These are phyloP conservation scores for Arachis monticola DNA, from an alignment of 331 rosid species.

Conservation along the genomic window DNA sequence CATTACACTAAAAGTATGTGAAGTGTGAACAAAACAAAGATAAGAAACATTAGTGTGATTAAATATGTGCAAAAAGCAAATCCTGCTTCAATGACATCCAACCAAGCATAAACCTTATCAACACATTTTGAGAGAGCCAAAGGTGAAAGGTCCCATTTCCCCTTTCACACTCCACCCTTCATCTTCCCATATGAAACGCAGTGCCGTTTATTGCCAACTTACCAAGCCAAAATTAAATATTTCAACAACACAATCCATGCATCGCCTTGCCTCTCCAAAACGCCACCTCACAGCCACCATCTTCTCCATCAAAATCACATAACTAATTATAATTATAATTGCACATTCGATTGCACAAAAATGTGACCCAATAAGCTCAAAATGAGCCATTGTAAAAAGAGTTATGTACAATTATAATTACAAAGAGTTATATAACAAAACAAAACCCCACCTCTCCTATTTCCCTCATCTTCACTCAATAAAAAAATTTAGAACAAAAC, in stretches of 20 bases:
- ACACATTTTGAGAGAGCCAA: background rate
- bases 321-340: background rate
- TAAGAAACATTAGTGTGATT: background rate
- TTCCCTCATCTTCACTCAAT: background rate
- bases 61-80: conserved; percentile 42
- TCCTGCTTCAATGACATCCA: background rate
- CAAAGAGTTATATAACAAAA: conserved; percentile 27
- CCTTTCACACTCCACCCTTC: conserved; percentile 1
- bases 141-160: background rate
- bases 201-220: conserved; percentile 7
- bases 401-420: conserved; percentile 48
- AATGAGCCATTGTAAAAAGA: conserved; percentile 19
- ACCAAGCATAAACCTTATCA: background rate
- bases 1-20: background rate
- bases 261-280: background rate
- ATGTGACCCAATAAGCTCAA: background rate
- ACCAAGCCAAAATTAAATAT: background rate
- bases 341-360: background rate
- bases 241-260: background rate
- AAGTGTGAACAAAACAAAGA: background rate
- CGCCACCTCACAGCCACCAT: conserved; percentile 5
- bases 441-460: conserved; percentile 19
- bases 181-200: conserved; percentile 19
- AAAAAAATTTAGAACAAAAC: conserved; percentile 27
- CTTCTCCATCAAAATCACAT: background rate